Percentiles rank a stretch among this genome's conserved stretches.
These are phyloP conservation scores for Phytophthora kernoviae DNA, from an alignment of 352 stramenopile genomes.

Conservation along the genomic window DNA sequence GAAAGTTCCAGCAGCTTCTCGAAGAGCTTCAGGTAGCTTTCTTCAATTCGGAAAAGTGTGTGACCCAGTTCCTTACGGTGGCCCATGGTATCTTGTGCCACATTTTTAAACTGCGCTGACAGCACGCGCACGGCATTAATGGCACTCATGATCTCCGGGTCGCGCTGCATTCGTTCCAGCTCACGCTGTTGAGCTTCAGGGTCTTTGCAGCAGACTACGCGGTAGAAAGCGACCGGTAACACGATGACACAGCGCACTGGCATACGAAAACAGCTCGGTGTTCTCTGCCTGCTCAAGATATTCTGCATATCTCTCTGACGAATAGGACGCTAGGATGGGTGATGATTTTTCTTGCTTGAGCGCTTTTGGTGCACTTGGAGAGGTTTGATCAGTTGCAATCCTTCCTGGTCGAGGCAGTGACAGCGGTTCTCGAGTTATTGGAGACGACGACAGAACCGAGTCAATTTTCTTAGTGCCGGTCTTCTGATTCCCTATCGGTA, in stretches of 20 bases:
- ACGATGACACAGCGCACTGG: constrained; percentile 66
- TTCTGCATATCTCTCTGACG: constrained; percentile 38
- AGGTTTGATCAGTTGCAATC: background rate
- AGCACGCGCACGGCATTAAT: constrained; percentile 56
- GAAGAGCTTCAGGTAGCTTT: constrained; percentile 78
- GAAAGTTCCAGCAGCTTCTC: constrained; percentile 79
- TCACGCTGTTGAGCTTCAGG: constrained; percentile 55
- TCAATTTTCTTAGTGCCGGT: constrained; percentile 5
- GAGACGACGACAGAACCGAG: constrained; percentile 2
- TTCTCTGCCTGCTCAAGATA: constrained; percentile 55
- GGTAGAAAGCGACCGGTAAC: constrained; percentile 70
- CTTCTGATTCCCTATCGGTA: constrained; percentile 19
- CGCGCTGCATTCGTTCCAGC: constrained; percentile 55
- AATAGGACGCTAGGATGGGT: background rate
- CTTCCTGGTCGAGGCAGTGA: constrained; percentile 11
- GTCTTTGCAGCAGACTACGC: constrained; percentile 46
- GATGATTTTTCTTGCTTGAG: constrained; percentile 7
- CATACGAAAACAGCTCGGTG: constrained; percentile 70
- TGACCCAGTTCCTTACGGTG: constrained; percentile 72
- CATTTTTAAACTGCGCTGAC: constrained; percentile 71
- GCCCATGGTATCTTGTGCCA: constrained; percentile 61
- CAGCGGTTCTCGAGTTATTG: constrained; percentile 13
- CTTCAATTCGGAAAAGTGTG: constrained; percentile 70
- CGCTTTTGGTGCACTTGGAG: constrained; percentile 16
- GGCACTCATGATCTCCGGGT: constrained; percentile 63